phyloP scores from a whole-genome alignment of 2,329 filamentous ascomycete genomes.

The Rosellinia necatrix region DNA sequence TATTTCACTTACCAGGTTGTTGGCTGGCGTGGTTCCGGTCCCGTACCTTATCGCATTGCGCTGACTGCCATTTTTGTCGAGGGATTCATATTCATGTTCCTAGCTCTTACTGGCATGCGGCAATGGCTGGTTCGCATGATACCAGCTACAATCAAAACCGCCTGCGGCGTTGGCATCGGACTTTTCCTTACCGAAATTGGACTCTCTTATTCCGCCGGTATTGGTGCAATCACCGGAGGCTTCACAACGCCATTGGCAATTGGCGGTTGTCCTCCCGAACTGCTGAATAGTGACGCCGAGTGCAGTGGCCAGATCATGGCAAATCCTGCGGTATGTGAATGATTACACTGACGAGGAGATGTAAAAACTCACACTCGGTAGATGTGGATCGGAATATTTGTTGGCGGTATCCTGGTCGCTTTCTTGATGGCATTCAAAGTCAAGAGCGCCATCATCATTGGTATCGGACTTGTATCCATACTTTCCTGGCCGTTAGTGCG shows the following conservation, averaged over 20 bases:
- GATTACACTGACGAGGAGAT: neutral
- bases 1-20: constrained; percentile 72
- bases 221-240: constrained; percentile 79
- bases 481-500: constrained; percentile 71
- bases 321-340: constrained; percentile 66
- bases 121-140: constrained; percentile 74
- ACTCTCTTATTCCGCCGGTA: constrained; percentile 78
- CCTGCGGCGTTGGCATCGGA: constrained; percentile 68
- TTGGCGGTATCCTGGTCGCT: constrained; percentile 77
- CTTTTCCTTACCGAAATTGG: constrained; percentile 68
- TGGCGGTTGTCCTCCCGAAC: constrained; percentile 70
- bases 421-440: constrained; percentile 80
- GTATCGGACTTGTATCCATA: constrained; percentile 72
- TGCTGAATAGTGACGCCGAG: constrained; percentile 53
- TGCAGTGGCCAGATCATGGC: constrained; percentile 71
- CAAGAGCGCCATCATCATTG: constrained; percentile 75
- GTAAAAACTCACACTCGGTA: constrained; percentile 39
- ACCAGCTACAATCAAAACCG: constrained; percentile 67
- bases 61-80: constrained; percentile 69
- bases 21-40: constrained; percentile 61
- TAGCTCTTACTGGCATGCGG: constrained; percentile 70
- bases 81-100: constrained; percentile 66
- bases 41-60: constrained; percentile 62
- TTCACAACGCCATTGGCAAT: constrained; percentile 73
- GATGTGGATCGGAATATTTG: constrained; percentile 86